Conservation (phyloP, 176 grass and related monocot genomes). For the Avena eriantha region DNA sequence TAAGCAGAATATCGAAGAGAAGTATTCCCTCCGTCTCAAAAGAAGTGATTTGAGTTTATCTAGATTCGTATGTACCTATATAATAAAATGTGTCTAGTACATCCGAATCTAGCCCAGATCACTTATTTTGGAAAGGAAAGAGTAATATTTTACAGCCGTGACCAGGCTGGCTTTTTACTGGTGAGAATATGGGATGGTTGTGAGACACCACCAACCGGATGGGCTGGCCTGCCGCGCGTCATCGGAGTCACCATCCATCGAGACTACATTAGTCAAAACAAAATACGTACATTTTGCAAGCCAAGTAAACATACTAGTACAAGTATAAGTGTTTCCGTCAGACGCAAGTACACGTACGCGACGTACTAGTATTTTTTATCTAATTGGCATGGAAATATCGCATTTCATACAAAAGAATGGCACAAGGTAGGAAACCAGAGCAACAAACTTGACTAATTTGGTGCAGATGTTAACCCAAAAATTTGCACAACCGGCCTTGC, state of each 20-base stretch:
- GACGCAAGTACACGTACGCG: background rate
- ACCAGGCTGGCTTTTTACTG: background rate
- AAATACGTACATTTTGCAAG: slow-evolving; percentile 1
- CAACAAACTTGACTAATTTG: background rate
- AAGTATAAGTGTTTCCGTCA: background rate
- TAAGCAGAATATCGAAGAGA: background rate
- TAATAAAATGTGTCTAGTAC: too few relatives aligned
- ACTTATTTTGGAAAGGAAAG: too few relatives aligned
- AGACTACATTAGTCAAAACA: background rate
- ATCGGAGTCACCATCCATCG: background rate
- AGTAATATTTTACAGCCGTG: background rate
- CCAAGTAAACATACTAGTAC: background rate
- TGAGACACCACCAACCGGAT: background rate
- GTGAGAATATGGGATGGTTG: background rate
- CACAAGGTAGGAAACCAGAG: background rate
- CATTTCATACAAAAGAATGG: background rate
- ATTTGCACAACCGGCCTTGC: background rate
- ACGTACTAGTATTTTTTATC: background rate
- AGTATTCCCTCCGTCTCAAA: too few relatives aligned
- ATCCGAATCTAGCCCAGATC: too few relatives aligned
- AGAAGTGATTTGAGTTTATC: too few relatives aligned
- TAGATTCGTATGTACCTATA: too few relatives aligned
- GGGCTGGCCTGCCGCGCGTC: background rate
- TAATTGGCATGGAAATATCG: background rate
- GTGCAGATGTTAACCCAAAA: background rate